These are phyloP conservation scores for Coffea canephora DNA, from an alignment of 257 asterid genomes.

Conservation along the genomic window DNA sequence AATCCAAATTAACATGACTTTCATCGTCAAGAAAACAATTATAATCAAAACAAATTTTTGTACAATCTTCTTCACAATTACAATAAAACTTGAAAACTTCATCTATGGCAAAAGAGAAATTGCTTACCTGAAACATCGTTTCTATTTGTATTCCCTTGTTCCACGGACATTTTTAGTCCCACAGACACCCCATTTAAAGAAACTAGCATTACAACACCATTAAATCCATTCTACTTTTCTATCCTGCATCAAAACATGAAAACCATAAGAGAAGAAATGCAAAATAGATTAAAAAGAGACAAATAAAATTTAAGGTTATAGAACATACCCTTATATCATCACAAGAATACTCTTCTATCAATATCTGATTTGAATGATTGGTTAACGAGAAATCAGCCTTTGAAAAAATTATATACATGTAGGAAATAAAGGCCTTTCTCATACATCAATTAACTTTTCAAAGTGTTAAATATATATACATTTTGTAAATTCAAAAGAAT, in stretches of 20 bases:
- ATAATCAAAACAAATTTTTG: not conserved
- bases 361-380: not conserved
- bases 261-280: not conserved
- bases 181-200: not conserved
- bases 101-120: not conserved
- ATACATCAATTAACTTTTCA: not conserved
- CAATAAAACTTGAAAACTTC: not conserved
- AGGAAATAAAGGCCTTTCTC: not conserved
- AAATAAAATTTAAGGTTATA: not conserved
- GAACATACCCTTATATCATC: not conserved
- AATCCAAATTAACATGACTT: not conserved
- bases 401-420: not conserved
- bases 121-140: conserved; percentile 16
- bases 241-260: conserved; percentile 9
- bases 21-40: not conserved
- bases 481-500: not conserved
- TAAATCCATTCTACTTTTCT: not conserved
- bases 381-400: not conserved
- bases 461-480: not conserved
- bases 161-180: conserved; percentile 23
- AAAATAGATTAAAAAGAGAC: not conserved
- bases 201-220: not conserved
- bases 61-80: not conserved
- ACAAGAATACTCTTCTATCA: not conserved
- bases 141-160: conserved; percentile 16